Conservation (phyloP, 805 yeast species). For the Trichomonascus vanleenenianus region DNA sequence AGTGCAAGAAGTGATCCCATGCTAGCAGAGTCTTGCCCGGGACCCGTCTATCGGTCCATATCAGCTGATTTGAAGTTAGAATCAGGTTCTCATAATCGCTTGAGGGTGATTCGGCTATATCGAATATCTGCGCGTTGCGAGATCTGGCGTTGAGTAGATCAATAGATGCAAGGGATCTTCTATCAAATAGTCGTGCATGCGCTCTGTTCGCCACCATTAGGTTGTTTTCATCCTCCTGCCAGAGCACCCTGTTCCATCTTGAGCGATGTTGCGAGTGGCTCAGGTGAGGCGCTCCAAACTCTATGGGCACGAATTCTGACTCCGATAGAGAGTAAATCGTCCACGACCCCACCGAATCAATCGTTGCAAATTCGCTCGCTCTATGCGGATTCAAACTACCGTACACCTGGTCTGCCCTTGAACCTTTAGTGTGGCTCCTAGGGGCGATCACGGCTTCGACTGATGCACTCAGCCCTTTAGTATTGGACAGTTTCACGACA, state of each 20-base stretch:
- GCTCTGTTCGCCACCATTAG: constrained; percentile 17
- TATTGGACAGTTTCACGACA: neutral
- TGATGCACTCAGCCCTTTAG: neutral
- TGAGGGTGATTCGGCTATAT: constrained; percentile 7
- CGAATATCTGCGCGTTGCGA: constrained; percentile 13
- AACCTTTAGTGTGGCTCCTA: neutral
- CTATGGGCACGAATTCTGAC: neutral
- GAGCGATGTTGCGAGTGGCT: constrained; percentile 3
- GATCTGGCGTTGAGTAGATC: constrained; percentile 5
- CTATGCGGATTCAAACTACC: constrained; percentile 32
- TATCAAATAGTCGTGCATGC: constrained; percentile 4
- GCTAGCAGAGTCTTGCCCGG: constrained; percentile 45
- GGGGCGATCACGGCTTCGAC: constrained; percentile 1
- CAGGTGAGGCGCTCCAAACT: neutral
- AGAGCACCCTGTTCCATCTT: constrained; percentile 8
- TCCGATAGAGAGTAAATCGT: constrained; percentile 15
- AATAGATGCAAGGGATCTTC: neutral
- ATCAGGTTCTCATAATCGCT: constrained; percentile 38
- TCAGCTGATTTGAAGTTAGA: constrained; percentile 60
- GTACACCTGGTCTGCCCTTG: constrained; percentile 24
- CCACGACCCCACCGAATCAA: constrained; percentile 40
- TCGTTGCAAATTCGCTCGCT: constrained; percentile 24
- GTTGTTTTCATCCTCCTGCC: constrained; percentile 1
- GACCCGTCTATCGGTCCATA: constrained; percentile 36
- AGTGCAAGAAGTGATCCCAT: constrained; percentile 64